Evolutionary conservation across 345 rosid species (phyloP), one percentile per base, ranked within the genome.

Genomic region (Noccaea bulbosa): DNA sequence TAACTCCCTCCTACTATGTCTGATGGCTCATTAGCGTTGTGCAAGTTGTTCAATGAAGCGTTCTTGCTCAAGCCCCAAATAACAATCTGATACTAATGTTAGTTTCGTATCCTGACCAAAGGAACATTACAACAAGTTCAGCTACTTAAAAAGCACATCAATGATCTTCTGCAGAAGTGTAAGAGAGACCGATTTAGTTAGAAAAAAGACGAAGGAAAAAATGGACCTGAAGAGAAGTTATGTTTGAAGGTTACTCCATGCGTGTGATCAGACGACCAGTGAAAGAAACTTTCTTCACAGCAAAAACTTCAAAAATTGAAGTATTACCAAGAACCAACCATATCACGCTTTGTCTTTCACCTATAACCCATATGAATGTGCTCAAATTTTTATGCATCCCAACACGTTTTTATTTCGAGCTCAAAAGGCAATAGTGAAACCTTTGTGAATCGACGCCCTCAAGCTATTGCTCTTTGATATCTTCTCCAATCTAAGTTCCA

Each of bases 291-390:
- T 97, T 87, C 85, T 91, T 93, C 62, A 93, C 60, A 66, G 96
- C 94, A 87, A 82, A 83, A 52, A 91, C 80, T 71, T 91, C 90
- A 2, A 83, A 82, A 40, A 90, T 83, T 41, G 79, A 57, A 16
- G 88, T 73, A 75, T 93, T 87, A 44, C 96, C 94, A 44, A 93
- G 92, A 65, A 89, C 81, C 62, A 93, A 73, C 98, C 97, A 93
- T 96, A n/a, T n/a, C 98, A 93, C 37, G 96, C 98, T 85, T 93
- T 97, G 67, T 85, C 91, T 89, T 93, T 93, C 56, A 83, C 55
- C 97, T 93, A 46, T 43, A 78, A 22, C 24, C 24, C 30, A 65
- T 30, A 27, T 52, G 20, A n/a, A 53, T 41, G 54, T 81, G 15
- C 76, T 24, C 55, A 24, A 24, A 39, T 5, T 58, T 8, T 47